Conservation (phyloP, 805 yeast species). For the Candida argentea region DNA sequence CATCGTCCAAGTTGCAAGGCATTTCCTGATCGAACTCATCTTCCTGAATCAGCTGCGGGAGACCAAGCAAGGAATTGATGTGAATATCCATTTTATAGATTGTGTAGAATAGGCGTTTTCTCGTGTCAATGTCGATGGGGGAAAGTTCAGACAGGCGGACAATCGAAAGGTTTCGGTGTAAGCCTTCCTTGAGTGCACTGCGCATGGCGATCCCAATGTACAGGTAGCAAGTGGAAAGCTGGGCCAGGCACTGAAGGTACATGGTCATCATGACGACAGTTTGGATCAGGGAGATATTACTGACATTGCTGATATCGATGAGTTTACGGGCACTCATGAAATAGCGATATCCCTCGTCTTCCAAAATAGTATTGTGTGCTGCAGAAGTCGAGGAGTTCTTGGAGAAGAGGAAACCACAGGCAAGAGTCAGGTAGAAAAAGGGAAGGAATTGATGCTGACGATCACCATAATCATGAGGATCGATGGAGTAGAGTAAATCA, state of each 20-base stretch:
- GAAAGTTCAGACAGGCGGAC: conserved; percentile 42
- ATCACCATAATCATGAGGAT: conserved; percentile 61
- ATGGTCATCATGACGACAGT: conserved; percentile 79
- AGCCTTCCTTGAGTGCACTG: conserved; percentile 72
- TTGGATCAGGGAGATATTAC: conserved; percentile 75
- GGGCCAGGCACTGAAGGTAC: conserved; percentile 80
- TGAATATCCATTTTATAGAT: conserved; percentile 86
- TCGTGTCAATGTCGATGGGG: conserved; percentile 72
- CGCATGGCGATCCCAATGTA: conserved; percentile 83
- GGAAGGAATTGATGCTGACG: conserved; percentile 71
- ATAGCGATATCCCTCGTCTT: conserved; percentile 72
- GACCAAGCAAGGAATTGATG: conserved; percentile 76
- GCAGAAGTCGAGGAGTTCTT: conserved; percentile 26
- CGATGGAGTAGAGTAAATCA: conserved; percentile 66
- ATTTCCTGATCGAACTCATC: conserved; percentile 82
- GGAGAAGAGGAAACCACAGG: conserved; percentile 75
- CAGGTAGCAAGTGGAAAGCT: conserved; percentile 78
- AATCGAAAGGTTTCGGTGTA: conserved; percentile 57
- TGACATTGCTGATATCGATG: conserved; percentile 74
- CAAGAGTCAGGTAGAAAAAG: conserved; percentile 75
- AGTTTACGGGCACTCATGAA: conserved; percentile 72
- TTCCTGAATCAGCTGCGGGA: conserved; percentile 67
- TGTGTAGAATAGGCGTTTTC: conserved; percentile 83
- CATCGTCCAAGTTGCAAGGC: conserved; percentile 81
- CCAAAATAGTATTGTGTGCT: conserved; percentile 29